These are phyloP conservation scores for Tothia fuscella DNA, from an alignment of 2,329 filamentous ascomycete species.

Conservation along the genomic window DNA sequence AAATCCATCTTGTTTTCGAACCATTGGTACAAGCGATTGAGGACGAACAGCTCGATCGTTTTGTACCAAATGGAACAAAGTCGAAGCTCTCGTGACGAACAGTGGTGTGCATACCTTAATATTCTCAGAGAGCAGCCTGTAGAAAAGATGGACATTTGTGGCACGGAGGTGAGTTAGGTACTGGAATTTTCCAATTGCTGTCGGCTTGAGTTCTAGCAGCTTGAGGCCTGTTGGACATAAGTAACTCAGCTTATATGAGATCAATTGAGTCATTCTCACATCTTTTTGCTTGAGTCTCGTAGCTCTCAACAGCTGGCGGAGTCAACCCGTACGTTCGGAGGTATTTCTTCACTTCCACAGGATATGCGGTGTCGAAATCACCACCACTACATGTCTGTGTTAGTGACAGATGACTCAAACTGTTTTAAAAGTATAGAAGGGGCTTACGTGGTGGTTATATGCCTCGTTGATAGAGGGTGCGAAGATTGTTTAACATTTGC, in stretches of 20 bases:
- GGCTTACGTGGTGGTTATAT: conserved; percentile 15
- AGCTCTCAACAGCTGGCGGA: conserved; percentile 38
- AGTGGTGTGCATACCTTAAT: conserved; percentile 37
- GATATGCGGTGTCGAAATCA: conserved; percentile 39
- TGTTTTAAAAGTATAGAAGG: background rate
- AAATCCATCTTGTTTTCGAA: background rate
- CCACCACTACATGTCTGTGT: conserved; percentile 24
- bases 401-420: background rate
- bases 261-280: conserved; percentile 24
- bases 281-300: conserved; percentile 37
- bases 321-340: conserved; percentile 41
- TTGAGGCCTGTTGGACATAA: conserved; percentile 43
- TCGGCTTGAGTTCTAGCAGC: conserved; percentile 58
- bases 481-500: conserved; percentile 22
- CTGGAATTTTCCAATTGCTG: conserved; percentile 69
- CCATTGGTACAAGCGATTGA: background rate
- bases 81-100: conserved; percentile 1
- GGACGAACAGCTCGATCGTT: background rate
- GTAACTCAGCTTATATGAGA: background rate
- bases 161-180: conserved; percentile 67
- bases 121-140: conserved; percentile 66
- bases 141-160: conserved; percentile 71
- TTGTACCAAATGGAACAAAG: background rate
- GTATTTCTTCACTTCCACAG: conserved; percentile 37
- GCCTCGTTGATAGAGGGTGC: conserved; percentile 19